Percentiles rank a stretch among this genome's conserved stretches.
phyloP scores from a whole-genome alignment of 805 yeast species.

The Suhomyces kilbournensis region DNA sequence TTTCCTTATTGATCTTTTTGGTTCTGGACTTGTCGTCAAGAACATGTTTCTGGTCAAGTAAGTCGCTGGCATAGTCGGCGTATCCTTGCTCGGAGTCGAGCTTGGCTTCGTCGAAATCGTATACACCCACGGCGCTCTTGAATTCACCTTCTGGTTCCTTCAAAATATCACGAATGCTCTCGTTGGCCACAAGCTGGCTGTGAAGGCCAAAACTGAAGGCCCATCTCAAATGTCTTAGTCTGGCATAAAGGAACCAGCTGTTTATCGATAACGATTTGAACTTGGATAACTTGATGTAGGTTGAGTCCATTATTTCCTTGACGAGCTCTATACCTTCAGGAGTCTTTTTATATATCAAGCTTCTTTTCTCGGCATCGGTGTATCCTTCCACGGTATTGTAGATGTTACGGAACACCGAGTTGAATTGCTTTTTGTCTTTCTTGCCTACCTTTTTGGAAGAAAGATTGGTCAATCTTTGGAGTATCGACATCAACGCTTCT shows the following conservation, averaged over 20 bases:
- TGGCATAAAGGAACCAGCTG: slow-evolving; percentile 48
- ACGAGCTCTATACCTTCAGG: slow-evolving; percentile 34
- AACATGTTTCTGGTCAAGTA: slow-evolving; percentile 9
- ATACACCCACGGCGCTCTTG: background rate
- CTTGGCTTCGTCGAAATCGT: slow-evolving; percentile 7
- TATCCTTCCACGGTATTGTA: slow-evolving; percentile 45
- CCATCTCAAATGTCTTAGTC: slow-evolving; percentile 50
- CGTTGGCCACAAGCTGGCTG: slow-evolving; percentile 42
- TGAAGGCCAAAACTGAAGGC: slow-evolving; percentile 52
- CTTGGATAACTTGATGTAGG: slow-evolving; percentile 44
- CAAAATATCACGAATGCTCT: slow-evolving; percentile 32
- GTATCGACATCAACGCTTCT: slow-evolving; percentile 41
- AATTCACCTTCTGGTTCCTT: slow-evolving; percentile 24
- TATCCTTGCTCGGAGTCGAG: slow-evolving; percentile 6
- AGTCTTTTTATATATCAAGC: slow-evolving; percentile 34
- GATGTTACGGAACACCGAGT: slow-evolving; percentile 60
- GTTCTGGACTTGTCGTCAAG: slow-evolving; percentile 34
- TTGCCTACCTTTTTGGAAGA: slow-evolving; percentile 59
- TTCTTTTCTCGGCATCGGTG: slow-evolving; percentile 31
- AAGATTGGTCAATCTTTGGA: slow-evolving; percentile 45
- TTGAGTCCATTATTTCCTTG: slow-evolving; percentile 28
- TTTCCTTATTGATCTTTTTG: slow-evolving; percentile 34
- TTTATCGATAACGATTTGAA: slow-evolving; percentile 45
- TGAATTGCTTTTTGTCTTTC: slow-evolving; percentile 58
- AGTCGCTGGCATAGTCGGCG: slow-evolving; percentile 7